Conservation (phyloP, 2,329 filamentous ascomycete genomes). For the Domatiomyces globalis region DNA sequence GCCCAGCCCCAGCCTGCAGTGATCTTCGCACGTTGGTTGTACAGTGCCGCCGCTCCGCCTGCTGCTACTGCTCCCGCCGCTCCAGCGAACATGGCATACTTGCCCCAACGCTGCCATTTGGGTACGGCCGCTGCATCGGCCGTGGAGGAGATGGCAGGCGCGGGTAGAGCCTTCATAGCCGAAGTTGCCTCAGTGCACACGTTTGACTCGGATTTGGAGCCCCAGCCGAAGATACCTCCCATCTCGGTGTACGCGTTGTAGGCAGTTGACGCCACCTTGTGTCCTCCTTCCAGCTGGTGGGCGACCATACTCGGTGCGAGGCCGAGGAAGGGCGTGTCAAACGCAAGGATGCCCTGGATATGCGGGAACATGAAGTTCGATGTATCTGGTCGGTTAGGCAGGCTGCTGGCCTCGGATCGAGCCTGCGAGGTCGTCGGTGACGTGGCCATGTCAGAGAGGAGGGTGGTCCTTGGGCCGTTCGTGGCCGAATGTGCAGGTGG, state of each 20-base stretch:
- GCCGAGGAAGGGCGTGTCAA: conserved; percentile 73
- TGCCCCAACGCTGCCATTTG: conserved; percentile 68
- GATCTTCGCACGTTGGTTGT: conserved; percentile 70
- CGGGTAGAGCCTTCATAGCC: conserved; percentile 19
- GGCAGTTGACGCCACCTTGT: conserved; percentile 57
- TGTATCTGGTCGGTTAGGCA: not conserved
- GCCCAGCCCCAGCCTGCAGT: conserved; percentile 67
- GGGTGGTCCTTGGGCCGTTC: conserved; percentile 15
- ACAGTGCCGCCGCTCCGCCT: conserved; percentile 71
- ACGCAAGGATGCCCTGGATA: conserved; percentile 77
- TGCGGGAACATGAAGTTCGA: conserved; percentile 72
- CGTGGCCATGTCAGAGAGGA: conserved; percentile 13
- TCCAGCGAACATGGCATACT: conserved; percentile 71
- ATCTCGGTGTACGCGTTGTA: conserved; percentile 55
- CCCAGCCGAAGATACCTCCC: conserved; percentile 47
- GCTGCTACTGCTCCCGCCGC: conserved; percentile 66
- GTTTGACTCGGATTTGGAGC: conserved; percentile 20
- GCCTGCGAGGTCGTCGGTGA: conserved; percentile 8
- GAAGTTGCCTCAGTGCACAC: conserved; percentile 6
- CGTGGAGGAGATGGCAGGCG: conserved; percentile 18
- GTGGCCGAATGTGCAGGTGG: conserved; percentile 21
- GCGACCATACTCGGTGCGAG: conserved; percentile 38
- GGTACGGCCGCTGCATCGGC: conserved; percentile 33
- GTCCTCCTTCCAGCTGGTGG: conserved; percentile 63
- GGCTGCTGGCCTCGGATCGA: not conserved